A percentile compares a stretch with the other conserved stretches of the same genome.
Conservation (phyloP, 2,329 filamentous ascomycete genomes). For the Fusarium sp. region DNA sequence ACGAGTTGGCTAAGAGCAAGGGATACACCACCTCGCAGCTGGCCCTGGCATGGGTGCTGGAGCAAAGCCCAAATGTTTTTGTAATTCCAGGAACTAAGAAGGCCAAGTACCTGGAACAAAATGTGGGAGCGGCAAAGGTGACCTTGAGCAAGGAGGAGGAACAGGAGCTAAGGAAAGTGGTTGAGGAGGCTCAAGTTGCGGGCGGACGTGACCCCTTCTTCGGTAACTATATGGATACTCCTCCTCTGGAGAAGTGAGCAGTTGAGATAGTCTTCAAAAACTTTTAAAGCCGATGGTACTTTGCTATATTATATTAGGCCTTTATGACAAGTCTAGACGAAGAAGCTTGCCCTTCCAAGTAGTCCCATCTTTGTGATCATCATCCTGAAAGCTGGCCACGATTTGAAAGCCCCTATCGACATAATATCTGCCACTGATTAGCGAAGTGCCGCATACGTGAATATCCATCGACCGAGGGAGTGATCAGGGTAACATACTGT, state of each 20-base stretch:
- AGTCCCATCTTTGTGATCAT: background rate
- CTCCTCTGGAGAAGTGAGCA: slow-evolving; percentile 21
- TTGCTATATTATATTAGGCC: background rate
- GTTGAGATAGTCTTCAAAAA: too few relatives aligned
- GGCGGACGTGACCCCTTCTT: slow-evolving; percentile 43
- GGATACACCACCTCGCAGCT: slow-evolving; percentile 66
- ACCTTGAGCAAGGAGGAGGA: slow-evolving; percentile 51
- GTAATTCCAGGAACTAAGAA: slow-evolving; percentile 66
- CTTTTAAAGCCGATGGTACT: background rate
- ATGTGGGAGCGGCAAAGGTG: slow-evolving; percentile 51
- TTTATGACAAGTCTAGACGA: slow-evolving; percentile 28
- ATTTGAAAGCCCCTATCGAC: slow-evolving; percentile 29
- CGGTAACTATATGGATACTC: slow-evolving; percentile 36
- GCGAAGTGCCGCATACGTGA: background rate
- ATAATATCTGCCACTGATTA: slow-evolving; percentile 38
- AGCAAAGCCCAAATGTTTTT: slow-evolving; percentile 69
- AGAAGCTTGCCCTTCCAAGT: slow-evolving; percentile 36
- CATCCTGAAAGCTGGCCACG: slow-evolving; percentile 21
- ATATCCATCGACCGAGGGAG: background rate
- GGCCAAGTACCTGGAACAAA: slow-evolving; percentile 60
- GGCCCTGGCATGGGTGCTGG: slow-evolving; percentile 71
- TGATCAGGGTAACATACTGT: slow-evolving; percentile 17
- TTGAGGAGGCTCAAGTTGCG: slow-evolving; percentile 43
- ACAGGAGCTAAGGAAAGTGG: slow-evolving; percentile 47
- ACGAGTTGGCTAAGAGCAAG: slow-evolving; percentile 58